Evolutionary conservation across 352 stramenopile genomes (phyloP).

Genomic region (Globisporangium yorkense): DNA sequence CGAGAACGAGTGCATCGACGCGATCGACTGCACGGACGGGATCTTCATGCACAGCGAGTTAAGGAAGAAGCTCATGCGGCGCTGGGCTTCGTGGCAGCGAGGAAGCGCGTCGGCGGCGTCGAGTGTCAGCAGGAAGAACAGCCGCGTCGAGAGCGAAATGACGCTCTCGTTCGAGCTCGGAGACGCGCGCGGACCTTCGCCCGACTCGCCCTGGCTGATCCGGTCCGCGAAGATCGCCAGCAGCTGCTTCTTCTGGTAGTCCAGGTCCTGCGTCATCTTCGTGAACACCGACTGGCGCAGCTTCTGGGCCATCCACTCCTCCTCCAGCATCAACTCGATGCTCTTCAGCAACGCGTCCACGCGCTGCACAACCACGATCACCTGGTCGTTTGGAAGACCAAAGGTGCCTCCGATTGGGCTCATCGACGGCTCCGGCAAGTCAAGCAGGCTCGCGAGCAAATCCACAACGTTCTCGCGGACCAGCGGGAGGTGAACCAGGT

Average conservation of each 20-base stretch:
- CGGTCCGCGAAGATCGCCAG: slow-evolving; percentile 70
- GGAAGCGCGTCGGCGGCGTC: slow-evolving; percentile 78
- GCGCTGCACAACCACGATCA: slow-evolving; percentile 69
- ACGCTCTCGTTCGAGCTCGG: slow-evolving; percentile 77
- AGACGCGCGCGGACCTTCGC: slow-evolving; percentile 36
- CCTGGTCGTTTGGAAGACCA: slow-evolving; percentile 68
- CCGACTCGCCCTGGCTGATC: slow-evolving; percentile 46
- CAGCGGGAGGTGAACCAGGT: slow-evolving; percentile 68
- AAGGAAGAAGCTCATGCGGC: slow-evolving; percentile 88
- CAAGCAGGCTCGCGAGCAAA: slow-evolving; percentile 76
- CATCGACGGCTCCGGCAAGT: slow-evolving; percentile 73
- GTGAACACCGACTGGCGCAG: slow-evolving; percentile 72
- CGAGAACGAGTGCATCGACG: slow-evolving; percentile 85
- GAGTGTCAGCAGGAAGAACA: slow-evolving; percentile 83
- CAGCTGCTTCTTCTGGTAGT: slow-evolving; percentile 76
- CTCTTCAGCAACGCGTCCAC: slow-evolving; percentile 77
- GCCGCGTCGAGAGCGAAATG: slow-evolving; percentile 66
- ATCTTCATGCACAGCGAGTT: slow-evolving; percentile 89
- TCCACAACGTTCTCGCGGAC: slow-evolving; percentile 82
- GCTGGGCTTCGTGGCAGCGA: slow-evolving; percentile 78
- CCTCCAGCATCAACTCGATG: slow-evolving; percentile 80
- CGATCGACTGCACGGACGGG: slow-evolving; percentile 74
- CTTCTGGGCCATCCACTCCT: slow-evolving; percentile 85
- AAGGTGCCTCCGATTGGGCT: slow-evolving; percentile 40
- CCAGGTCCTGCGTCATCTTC: slow-evolving; percentile 68